Base-by-base conservation (phyloP, 208 protist species). In the Trypanosoma caninum region DNA sequence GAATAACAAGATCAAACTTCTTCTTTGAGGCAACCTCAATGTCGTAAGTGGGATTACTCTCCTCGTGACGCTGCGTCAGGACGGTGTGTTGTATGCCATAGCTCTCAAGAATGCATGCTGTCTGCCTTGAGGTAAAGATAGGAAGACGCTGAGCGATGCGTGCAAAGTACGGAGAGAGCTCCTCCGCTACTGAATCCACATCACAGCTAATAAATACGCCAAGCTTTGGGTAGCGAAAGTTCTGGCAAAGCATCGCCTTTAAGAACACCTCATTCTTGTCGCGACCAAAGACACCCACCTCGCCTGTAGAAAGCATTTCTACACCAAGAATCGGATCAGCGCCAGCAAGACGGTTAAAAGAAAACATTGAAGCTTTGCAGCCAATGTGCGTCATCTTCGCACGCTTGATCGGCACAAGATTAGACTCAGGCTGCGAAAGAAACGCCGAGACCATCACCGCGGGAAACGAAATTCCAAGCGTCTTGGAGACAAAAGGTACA, bases 261-360 rank as follows among this genome's bases (percentile, higher is more conserved):
- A 95, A 66, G 68, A 96, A 97, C 18, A 95, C 94, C 55, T 97
- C 92, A 45, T 82, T 55, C 59, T 78, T 85, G 65, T 87, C 78
- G 28, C 82, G 74, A 16, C 96, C 96, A 71, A 98, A 98, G 48
- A 96, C 97, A 16, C 93, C 97, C n/a, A 98, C 94, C 76, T 99
- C 97, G 51, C 97, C 97, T 7, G 91, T 97, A 23, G 91, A 97
- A 7, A 97, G 92, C 98, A 99, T 99, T 77, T 99, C 98, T 6
- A 99, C 98, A 44, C 98, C 97, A 7, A 99, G 77, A 22, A 98
- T 93, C n/a, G 98, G 98, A 72, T 99, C 98, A 7, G 97, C 97
- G 42, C 97, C 95, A 45, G 80, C 77, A 23, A 99, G 85, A 58
- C 98, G 95, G 65, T 90, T 97, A 79, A 99, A 99, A 48, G 96